Evolutionary conservation across 495 filamentous ascomycete species (phyloP).

Genomic region (Physcia stellaris): DNA sequence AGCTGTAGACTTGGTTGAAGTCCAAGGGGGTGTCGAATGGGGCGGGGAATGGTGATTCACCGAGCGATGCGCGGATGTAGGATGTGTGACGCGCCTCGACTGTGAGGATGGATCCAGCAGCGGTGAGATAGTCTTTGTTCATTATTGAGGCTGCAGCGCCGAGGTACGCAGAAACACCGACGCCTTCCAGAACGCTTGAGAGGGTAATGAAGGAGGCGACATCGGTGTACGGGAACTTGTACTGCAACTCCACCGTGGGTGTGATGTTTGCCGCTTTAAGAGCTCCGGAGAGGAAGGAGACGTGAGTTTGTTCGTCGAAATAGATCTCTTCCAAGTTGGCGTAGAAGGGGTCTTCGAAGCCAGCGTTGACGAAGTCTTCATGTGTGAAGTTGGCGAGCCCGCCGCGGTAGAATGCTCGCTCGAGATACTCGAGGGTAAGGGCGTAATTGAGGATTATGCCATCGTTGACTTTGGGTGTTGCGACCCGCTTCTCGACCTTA

Average conservation of each 20-base stretch:
- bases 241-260: conserved; percentile 23
- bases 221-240: conserved; percentile 29
- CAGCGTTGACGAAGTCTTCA: conserved; percentile 42
- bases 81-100: conserved; percentile 34
- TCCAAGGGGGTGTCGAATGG: conserved; percentile 30
- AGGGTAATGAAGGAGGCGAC: conserved; percentile 28
- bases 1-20: conserved; percentile 31
- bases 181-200: conserved; percentile 29
- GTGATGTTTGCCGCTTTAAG: conserved; percentile 27
- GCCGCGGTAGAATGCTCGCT: conserved; percentile 46
- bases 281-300: conserved; percentile 26
- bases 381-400: conserved; percentile 46
- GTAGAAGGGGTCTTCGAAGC: conserved; percentile 32
- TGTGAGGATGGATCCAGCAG: conserved; percentile 32
- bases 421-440: conserved; percentile 51
- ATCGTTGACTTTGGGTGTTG: conserved; percentile 1
- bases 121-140: conserved; percentile 27
- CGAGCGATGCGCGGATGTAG: conserved; percentile 24
- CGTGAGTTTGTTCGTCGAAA: conserved; percentile 30
- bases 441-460: conserved; percentile 21
- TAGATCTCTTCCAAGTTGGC: conserved; percentile 28
- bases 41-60: conserved; percentile 28
- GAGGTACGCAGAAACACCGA: conserved; percentile 25
- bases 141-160: conserved; percentile 29
- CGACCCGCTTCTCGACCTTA: not conserved